Evolutionary conservation across 768 basidiomycete species (phyloP).

Genomic region (Suillus lakei): DNA sequence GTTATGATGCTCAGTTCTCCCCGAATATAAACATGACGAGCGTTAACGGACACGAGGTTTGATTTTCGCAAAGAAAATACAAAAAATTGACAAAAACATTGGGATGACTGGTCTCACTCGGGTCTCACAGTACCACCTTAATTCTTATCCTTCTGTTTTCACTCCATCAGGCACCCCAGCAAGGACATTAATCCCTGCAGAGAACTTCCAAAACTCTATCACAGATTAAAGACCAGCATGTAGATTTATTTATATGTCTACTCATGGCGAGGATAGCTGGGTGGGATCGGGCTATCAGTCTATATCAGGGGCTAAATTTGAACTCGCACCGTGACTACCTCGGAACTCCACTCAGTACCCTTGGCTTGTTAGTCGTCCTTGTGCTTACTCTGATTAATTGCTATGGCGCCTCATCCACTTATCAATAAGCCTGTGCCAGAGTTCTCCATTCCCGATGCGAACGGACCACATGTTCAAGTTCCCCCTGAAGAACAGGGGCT

Average conservation of each 20-base stretch:
- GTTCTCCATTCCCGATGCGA: constrained; percentile 65
- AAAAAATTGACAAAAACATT: background rate
- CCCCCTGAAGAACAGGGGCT: constrained; percentile 57
- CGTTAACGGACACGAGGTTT: background rate
- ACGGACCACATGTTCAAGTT: constrained; percentile 60
- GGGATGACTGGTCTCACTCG: background rate
- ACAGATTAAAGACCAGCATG: constrained; percentile 9
- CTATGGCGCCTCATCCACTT: constrained; percentile 54
- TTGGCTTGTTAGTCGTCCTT: background rate
- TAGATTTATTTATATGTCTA: background rate
- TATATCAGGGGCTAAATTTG: constrained; percentile 11
- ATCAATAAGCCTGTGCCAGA: constrained; percentile 69
- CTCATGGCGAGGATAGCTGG: background rate
- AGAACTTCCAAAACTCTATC: constrained; percentile 2
- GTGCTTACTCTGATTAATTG: constrained; percentile 9
- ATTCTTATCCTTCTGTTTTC: background rate
- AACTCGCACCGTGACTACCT: constrained; percentile 5
- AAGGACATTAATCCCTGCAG: background rate
- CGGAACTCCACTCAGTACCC: background rate
- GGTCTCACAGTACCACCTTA: background rate
- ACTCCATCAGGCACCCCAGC: background rate
- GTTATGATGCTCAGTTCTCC: background rate
- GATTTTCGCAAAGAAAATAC: background rate
- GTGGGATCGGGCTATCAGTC: constrained; percentile 5
- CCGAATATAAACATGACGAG: background rate